phyloP scores from a whole-genome alignment of 2,329 filamentous ascomycete genomes.

The Colletotrichum liriopes region DNA sequence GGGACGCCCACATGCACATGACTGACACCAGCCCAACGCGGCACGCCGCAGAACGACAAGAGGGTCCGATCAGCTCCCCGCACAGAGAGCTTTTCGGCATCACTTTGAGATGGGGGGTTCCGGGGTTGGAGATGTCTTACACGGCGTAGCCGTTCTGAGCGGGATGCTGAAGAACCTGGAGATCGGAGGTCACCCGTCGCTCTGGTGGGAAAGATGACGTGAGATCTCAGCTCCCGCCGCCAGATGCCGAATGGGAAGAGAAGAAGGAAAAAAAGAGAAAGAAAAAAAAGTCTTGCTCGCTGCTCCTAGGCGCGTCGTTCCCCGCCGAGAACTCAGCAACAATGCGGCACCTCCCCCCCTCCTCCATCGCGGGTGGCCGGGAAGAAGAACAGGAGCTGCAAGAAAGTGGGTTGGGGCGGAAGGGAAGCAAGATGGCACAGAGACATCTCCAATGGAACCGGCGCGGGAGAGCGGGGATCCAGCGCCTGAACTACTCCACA shows the following conservation, averaged over 20 bases:
- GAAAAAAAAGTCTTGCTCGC: not conserved
- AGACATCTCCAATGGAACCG: not conserved
- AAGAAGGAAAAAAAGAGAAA: not conserved
- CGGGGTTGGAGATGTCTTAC: not conserved
- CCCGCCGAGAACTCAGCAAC: not conserved
- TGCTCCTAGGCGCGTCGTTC: not conserved
- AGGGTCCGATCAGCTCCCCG: not conserved
- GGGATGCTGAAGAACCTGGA: not conserved
- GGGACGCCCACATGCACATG: slow-evolving; percentile 23
- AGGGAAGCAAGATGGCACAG: not conserved
- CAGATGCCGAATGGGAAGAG: not conserved
- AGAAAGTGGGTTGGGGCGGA: not conserved
- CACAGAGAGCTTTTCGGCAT: not conserved
- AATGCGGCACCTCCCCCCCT: not conserved
- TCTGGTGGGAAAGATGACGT: not conserved
- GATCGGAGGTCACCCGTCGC: not conserved
- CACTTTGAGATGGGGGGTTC: not conserved
- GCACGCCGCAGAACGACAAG: slow-evolving; percentile 5
- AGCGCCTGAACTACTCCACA: not conserved
- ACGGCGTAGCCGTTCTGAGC: not conserved
- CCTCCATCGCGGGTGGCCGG: not conserved
- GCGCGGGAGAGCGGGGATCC: slow-evolving; percentile 2
- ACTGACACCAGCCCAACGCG: slow-evolving; percentile 1
- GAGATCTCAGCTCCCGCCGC: not conserved
- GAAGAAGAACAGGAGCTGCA: not conserved